Evolutionary conservation across 2,329 filamentous ascomycete species (phyloP), one percentile per base, ranked within the genome.

Genomic region (Rugonectria rugulosa): DNA sequence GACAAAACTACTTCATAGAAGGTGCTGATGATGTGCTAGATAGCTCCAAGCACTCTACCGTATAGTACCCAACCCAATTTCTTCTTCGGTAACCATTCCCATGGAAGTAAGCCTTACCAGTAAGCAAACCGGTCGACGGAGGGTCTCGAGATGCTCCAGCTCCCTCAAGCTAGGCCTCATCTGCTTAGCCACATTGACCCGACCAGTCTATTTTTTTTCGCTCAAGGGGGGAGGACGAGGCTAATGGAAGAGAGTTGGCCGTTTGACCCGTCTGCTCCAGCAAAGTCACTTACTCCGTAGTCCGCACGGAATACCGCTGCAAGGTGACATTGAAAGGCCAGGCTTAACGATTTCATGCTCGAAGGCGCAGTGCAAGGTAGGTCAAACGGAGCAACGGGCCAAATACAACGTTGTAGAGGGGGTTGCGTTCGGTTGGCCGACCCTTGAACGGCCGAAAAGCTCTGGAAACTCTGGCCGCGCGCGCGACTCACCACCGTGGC

Each of bases 341-440:
- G 7, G 23, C 17, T 10, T 20, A 9, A 24, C 20, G 11, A 14
- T 23, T 34, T 32, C 29, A 23, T 41, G 26, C 27, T 42, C 37
- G 17, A 24, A 40, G 36, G 36, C 36, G 36, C 36, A 40, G 36
- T 23, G 6, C 31, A 14, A 12, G 31, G 26, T 11, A 27, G 26
- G 6, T 11, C 7, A 6, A 36, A 36, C 7, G 20, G 9, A 32
- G 10, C 5, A 5, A 32, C 12, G 12, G 5, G 29, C 29, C 29
- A 14, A 21, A 49, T 49, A 49, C 46, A 50, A 50, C 46, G 46
- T 50, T 50, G 46, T 50, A 40, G 15, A 15, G 20, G 7, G 27
- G 26, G 5, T 23, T 23, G 20, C 10, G 42, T 50, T 41, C 20
- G 37, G 37, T 21, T 50, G 37, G 36, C 17, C 10, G 14, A 27